These are phyloP conservation scores for Cyamopsis tetragonoloba DNA, from an alignment of 306 rosid genomes.

Conservation along the genomic window DNA sequence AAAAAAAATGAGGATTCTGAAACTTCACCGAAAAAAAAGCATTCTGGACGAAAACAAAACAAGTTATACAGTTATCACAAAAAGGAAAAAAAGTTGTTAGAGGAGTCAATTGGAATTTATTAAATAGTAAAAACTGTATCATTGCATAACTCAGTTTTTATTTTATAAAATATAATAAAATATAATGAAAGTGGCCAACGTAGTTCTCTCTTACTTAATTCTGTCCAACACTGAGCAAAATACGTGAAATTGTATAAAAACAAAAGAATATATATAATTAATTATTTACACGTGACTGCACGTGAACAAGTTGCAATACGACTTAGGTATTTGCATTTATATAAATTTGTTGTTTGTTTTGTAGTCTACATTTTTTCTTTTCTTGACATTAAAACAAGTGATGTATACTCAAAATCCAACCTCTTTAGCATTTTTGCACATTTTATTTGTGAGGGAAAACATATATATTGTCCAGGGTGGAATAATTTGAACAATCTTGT, in stretches of 20 bases:
- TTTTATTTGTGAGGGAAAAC: neutral
- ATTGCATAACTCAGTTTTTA: too few relatives aligned
- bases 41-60: too few relatives aligned
- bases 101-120: too few relatives aligned
- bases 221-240: neutral
- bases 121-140: too few relatives aligned
- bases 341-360: neutral
- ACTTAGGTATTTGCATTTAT: neutral
- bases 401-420: conserved; percentile 2
- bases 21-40: too few relatives aligned
- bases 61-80: too few relatives aligned
- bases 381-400: neutral
- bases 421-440: conserved; percentile 3
- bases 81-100: too few relatives aligned
- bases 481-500: neutral
- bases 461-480: neutral
- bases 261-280: neutral
- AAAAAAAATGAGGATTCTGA: too few relatives aligned
- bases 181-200: too few relatives aligned
- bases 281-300: conserved; percentile 25
- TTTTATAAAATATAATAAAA: too few relatives aligned
- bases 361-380: conserved; percentile 4
- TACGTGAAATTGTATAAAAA: neutral
- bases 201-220: neutral
- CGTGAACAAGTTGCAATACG: conserved; percentile 24